These are phyloP conservation scores for Picea engelmannii DNA, from an alignment of 83 land plant species.

Conservation along the genomic window DNA sequence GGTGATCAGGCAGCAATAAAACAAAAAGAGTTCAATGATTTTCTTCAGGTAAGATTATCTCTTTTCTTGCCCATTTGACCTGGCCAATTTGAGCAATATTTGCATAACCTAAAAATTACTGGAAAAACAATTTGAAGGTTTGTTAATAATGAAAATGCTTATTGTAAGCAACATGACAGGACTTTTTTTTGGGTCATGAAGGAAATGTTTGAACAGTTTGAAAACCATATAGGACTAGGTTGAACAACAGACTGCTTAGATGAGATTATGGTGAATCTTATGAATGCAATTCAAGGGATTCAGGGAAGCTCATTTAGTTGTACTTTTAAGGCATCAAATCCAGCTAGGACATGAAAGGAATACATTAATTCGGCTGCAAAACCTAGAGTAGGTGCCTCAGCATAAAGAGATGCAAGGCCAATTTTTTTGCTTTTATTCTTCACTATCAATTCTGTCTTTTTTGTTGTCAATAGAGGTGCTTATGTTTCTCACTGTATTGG, in stretches of 20 bases:
- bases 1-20: conserved; percentile 67
- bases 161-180: background rate
- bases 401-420: background rate
- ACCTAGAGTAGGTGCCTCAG: background rate
- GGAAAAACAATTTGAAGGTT: background rate
- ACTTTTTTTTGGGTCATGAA: background rate
- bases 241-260: no score
- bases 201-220: no score
- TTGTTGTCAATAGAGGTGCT: background rate
- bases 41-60: conserved; percentile 64
- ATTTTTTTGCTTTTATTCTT: background rate
- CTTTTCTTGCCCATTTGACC: background rate
- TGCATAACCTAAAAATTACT: background rate
- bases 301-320: no score
- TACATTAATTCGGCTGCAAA: no score
- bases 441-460: background rate
- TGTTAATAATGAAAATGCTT: background rate
- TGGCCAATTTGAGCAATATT: background rate
- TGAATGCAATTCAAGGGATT: no score
- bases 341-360: no score
- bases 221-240: no score
- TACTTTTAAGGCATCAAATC: no score
- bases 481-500: background rate
- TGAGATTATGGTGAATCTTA: no score
- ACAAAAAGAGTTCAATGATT: conserved; percentile 86